phyloP scores from a whole-genome alignment of 2,329 filamentous ascomycete species.

The Cyphellophora europaea region DNA sequence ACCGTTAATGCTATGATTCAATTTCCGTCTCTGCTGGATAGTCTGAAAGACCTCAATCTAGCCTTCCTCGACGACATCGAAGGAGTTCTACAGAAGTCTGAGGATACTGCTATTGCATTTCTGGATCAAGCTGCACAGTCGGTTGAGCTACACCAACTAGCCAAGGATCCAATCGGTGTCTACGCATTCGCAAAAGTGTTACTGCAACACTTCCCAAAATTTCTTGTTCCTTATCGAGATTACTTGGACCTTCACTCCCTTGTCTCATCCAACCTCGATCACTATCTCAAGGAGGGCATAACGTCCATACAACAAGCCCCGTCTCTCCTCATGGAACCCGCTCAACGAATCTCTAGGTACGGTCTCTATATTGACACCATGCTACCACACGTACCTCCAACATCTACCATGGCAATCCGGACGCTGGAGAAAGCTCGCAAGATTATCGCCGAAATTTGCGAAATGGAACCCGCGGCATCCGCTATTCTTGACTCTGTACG shows the following conservation, averaged over 20 bases:
- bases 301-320: constrained; percentile 79
- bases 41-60: constrained; percentile 73
- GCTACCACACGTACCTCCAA: constrained; percentile 18
- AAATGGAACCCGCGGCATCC: constrained; percentile 63
- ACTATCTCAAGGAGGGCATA: constrained; percentile 59
- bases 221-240: constrained; percentile 81
- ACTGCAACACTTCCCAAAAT: constrained; percentile 85
- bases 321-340: constrained; percentile 89
- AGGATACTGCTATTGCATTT: constrained; percentile 67
- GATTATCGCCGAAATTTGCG: constrained; percentile 92
- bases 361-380: constrained; percentile 96
- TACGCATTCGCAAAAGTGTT: constrained; percentile 70
- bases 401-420: constrained; percentile 16
- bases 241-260: constrained; percentile 87
- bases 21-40: constrained; percentile 72
- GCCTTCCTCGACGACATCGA: constrained; percentile 70
- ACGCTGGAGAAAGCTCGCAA: constrained; percentile 84
- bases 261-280: constrained; percentile 71
- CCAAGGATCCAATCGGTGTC: constrained; percentile 69
- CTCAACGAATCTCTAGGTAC: constrained; percentile 88
- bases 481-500: constrained; percentile 22
- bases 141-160: constrained; percentile 35
- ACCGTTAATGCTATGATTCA: constrained; percentile 19
- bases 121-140: constrained; percentile 6
- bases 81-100: constrained; percentile 69